Evolutionary conservation across 495 filamentous ascomycete genomes (phyloP).

Genomic region (Evernia prunastri): DNA sequence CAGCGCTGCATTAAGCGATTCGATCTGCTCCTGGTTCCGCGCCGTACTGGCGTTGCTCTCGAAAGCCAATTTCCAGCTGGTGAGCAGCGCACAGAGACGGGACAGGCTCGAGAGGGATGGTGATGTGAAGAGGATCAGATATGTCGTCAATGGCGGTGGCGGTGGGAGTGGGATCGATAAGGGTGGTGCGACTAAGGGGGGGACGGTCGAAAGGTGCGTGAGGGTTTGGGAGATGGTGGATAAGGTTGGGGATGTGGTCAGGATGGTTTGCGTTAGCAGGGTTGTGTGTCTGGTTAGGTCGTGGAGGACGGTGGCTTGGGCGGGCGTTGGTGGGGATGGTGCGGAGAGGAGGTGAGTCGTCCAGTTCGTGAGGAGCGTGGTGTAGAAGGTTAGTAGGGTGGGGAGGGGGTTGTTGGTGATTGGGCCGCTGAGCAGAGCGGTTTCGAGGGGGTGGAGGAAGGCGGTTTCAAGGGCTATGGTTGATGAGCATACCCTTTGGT

Average conservation of each 20-base stretch:
- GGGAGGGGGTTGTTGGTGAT: slow-evolving; percentile 41
- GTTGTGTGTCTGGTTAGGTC: slow-evolving; percentile 53
- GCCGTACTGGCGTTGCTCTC: slow-evolving; percentile 37
- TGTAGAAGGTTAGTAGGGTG: slow-evolving; percentile 63
- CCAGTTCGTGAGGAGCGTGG: slow-evolving; percentile 64
- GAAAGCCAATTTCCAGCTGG: slow-evolving; percentile 67
- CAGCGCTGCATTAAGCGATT: slow-evolving; percentile 74
- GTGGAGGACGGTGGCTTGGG: slow-evolving; percentile 32
- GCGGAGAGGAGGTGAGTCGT: slow-evolving; percentile 38
- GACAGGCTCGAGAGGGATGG: slow-evolving; percentile 59
- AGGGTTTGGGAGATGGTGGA: slow-evolving; percentile 49
- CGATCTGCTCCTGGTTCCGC: slow-evolving; percentile 21
- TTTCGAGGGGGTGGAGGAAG: slow-evolving; percentile 54
- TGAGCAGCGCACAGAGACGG: slow-evolving; percentile 59
- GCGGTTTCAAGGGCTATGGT: slow-evolving; percentile 43
- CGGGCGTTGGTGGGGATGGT: slow-evolving; percentile 10
- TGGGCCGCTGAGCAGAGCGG: slow-evolving; percentile 43
- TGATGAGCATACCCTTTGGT: neutral
- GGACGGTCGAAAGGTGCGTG: slow-evolving; percentile 59
- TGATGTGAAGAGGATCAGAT: slow-evolving; percentile 57
- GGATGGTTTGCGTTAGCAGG: slow-evolving; percentile 53
- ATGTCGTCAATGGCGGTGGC: slow-evolving; percentile 63
- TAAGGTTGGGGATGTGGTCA: slow-evolving; percentile 39
- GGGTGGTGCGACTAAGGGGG: slow-evolving; percentile 34
- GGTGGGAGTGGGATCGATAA: slow-evolving; percentile 51